These are phyloP conservation scores for Protomyces inundatus DNA, from an alignment of 1,139 yeast species.

Conservation along the genomic window DNA sequence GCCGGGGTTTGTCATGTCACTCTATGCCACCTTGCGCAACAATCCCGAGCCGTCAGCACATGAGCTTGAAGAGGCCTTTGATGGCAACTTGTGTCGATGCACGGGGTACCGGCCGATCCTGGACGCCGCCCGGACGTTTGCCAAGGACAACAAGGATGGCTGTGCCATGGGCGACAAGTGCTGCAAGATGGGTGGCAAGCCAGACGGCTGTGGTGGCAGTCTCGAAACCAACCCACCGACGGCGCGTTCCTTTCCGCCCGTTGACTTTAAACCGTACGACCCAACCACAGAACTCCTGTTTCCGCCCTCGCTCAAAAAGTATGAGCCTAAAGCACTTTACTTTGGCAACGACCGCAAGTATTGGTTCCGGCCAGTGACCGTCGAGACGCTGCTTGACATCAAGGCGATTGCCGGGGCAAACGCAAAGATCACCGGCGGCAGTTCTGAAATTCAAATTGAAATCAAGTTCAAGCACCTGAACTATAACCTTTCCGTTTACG, in stretches of 20 bases:
- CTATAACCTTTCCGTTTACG: constrained; percentile 42
- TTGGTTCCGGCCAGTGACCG: constrained; percentile 45
- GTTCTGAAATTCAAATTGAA: constrained; percentile 47
- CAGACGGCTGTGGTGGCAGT: constrained; percentile 1
- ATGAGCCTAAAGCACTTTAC: constrained; percentile 37
- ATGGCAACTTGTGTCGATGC: constrained; percentile 47
- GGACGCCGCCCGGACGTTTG: constrained; percentile 46
- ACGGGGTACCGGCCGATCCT: constrained; percentile 49
- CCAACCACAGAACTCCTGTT: constrained; percentile 43
- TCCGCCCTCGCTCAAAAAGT: constrained; percentile 40
- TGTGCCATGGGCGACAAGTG: constrained; percentile 30
- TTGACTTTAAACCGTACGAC: constrained; percentile 41
- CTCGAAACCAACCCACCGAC: constrained; percentile 10
- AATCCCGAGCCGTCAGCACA: constrained; percentile 41
- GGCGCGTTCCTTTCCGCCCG: constrained; percentile 18
- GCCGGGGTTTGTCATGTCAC: constrained; percentile 48
- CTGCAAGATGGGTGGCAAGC: constrained; percentile 7
- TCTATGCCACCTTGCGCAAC: constrained; percentile 43
- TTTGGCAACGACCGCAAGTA: constrained; percentile 41
- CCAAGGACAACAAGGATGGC: constrained; percentile 36
- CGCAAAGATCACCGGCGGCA: constrained; percentile 47
- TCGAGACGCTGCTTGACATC: constrained; percentile 40
- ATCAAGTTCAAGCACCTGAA: constrained; percentile 44
- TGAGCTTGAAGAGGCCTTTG: constrained; percentile 44
- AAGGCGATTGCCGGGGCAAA: constrained; percentile 38